A percentile compares a stretch with the other conserved stretches of the same genome.
phyloP scores from a whole-genome alignment of 352 stramenopile species.

The Globisporangium perplexum region DNA sequence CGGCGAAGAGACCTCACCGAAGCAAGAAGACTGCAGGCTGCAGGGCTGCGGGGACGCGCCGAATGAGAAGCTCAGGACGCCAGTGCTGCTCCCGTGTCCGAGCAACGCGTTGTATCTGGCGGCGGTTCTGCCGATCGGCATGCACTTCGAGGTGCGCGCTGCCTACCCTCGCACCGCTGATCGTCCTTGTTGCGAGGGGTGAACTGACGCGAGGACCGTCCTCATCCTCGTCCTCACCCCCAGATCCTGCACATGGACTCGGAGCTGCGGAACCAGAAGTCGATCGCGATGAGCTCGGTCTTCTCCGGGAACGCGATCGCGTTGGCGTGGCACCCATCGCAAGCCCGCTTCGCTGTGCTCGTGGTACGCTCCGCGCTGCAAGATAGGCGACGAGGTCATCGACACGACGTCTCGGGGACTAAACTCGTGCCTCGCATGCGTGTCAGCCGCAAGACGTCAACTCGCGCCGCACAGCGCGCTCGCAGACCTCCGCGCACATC shows the following conservation, averaged over 20 bases:
- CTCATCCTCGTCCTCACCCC: not conserved
- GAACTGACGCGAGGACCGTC: not conserved
- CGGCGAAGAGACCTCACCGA: constrained; percentile 42
- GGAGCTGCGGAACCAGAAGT: constrained; percentile 61
- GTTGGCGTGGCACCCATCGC: constrained; percentile 56
- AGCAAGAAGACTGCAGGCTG: constrained; percentile 52
- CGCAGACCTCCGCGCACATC: constrained; percentile 27
- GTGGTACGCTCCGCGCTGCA: constrained; percentile 23
- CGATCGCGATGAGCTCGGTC: constrained; percentile 46
- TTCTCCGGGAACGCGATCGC: constrained; percentile 56
- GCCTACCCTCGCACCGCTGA: not conserved
- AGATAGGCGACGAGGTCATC: too few relatives aligned
- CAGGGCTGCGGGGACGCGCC: constrained; percentile 35
- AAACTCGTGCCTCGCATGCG: not conserved
- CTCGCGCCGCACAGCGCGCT: constrained; percentile 27
- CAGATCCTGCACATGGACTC: constrained; percentile 66
- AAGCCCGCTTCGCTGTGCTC: constrained; percentile 41
- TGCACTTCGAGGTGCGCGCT: constrained; percentile 45
- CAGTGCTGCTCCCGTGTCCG: constrained; percentile 28
- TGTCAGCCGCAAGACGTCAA: constrained; percentile 52
- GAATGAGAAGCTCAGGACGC: constrained; percentile 33
- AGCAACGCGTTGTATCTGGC: constrained; percentile 32
- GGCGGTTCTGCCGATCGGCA: constrained; percentile 36
- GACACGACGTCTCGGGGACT: too few relatives aligned
- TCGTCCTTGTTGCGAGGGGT: too few relatives aligned